Evolutionary conservation across 257 asterid genomes (phyloP), one percentile per base, ranked within the genome.

Genomic region (Solanum sejunctum): DNA sequence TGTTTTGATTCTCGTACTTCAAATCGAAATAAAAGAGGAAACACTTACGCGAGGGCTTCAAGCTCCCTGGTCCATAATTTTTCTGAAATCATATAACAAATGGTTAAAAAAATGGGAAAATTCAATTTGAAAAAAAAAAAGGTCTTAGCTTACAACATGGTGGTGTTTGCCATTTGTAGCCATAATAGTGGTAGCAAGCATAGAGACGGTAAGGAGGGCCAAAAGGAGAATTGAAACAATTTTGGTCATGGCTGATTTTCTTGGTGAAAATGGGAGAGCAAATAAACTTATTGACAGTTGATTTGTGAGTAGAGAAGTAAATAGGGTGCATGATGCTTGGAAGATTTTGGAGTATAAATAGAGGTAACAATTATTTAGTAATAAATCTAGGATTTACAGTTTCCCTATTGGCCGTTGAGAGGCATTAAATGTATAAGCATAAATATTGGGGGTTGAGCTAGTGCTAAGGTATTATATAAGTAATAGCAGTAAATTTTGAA

Each of bases 191-290:
- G 86, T 43, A 17, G 90, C 66, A 58, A 90, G 51, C 85, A 83
- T 41, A 85, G 89, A 89, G 83, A 88, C 6, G 84, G 89, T 90
- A 45, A 91, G 45, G 85, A 90, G 56, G 43, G 92, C 88, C 81
- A 91, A 77, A 58, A 91, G 87, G 5, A 91, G 17, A 54, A 89
- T 32, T 63, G 85, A 70, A 2, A 87, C 45, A 78, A 86, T 47
- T 87, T 90, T 91, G 18, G 91, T 91, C 91, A 91, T 91, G 63
- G 87, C 87, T 88, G 63, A 52, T 49, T 77, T 15, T 52, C 16
- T 51, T 78, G 0, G 64, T 78, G 83, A 28, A 52, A 52, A 78
- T 78, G 3, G 11, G 49, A 23, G 60, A 75, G 43, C 41, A 49
- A 4, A 49, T 13, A 21, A 21, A 36, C 58, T 7, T 61, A 21